phyloP scores from a whole-genome alignment of 805 yeast genomes.

The Yamadazyma sp. region DNA sequence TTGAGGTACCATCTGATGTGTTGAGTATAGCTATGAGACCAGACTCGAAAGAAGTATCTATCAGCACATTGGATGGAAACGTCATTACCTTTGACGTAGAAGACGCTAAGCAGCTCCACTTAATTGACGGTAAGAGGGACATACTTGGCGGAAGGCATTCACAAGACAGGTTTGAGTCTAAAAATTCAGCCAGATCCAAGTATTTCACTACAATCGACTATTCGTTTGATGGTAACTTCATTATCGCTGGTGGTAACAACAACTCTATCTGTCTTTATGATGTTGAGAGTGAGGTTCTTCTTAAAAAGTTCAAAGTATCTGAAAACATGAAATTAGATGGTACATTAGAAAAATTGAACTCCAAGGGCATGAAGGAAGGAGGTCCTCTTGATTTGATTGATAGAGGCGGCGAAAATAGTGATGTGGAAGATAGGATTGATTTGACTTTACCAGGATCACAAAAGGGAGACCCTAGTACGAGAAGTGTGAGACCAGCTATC shows the following conservation, averaged over 20 bases:
- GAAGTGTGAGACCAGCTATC: slow-evolving; percentile 78
- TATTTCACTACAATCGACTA: slow-evolving; percentile 78
- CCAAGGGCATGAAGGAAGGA: slow-evolving; percentile 81
- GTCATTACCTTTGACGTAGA: slow-evolving; percentile 81
- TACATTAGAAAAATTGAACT: slow-evolving; percentile 74
- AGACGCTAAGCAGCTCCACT: slow-evolving; percentile 73
- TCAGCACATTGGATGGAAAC: slow-evolving; percentile 85
- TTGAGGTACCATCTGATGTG: slow-evolving; percentile 82
- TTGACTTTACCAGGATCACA: slow-evolving; percentile 80
- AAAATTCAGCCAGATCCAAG: slow-evolving; percentile 80
- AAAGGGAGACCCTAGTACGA: slow-evolving; percentile 70
- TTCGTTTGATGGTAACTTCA: slow-evolving; percentile 83
- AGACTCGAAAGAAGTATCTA: slow-evolving; percentile 89
- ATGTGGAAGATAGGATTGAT: slow-evolving; percentile 79
- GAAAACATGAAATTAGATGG: slow-evolving; percentile 90
- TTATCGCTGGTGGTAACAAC: slow-evolving; percentile 92
- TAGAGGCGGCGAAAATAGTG: slow-evolving; percentile 81
- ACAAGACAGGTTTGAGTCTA: slow-evolving; percentile 78
- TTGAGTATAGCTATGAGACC: slow-evolving; percentile 82
- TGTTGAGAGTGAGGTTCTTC: slow-evolving; percentile 79
- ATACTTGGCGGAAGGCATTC: slow-evolving; percentile 81
- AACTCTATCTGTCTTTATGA: slow-evolving; percentile 91
- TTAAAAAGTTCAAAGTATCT: slow-evolving; percentile 81
- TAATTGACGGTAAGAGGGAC: slow-evolving; percentile 84
- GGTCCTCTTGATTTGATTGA: slow-evolving; percentile 74